Conservation (phyloP, 1,284 basidiomycete species). For the Cryptococcus wingfieldii region DNA sequence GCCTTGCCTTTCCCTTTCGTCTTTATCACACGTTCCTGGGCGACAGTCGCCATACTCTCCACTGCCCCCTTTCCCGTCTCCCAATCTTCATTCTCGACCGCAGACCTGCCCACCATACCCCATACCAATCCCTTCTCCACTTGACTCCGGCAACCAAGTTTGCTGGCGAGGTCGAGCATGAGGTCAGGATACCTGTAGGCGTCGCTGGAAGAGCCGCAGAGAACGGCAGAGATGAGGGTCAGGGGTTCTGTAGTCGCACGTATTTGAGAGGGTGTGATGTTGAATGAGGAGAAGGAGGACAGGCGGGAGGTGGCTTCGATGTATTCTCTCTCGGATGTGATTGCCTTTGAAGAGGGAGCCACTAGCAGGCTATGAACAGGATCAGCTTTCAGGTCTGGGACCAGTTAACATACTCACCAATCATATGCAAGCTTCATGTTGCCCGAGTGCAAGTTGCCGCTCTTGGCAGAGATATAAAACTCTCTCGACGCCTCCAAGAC, state of each 20-base stretch:
- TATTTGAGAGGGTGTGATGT: slow-evolving; percentile 83
- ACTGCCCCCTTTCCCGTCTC: slow-evolving; percentile 64
- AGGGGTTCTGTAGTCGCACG: slow-evolving; percentile 80
- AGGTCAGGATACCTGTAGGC: slow-evolving; percentile 86
- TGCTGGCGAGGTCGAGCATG: slow-evolving; percentile 78
- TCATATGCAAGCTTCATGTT: slow-evolving; percentile 95
- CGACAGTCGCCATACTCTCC: slow-evolving; percentile 65
- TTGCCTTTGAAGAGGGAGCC: slow-evolving; percentile 59
- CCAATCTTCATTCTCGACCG: slow-evolving; percentile 74
- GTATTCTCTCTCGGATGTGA: slow-evolving; percentile 74
- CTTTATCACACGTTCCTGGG: slow-evolving; percentile 32
- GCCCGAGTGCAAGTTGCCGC: slow-evolving; percentile 82
- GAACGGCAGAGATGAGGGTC: slow-evolving; percentile 67
- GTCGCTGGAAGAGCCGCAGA: slow-evolving; percentile 67
- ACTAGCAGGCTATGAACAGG: slow-evolving; percentile 62
- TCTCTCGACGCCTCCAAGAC: slow-evolving; percentile 76
- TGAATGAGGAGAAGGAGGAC: slow-evolving; percentile 70
- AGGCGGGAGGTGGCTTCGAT: slow-evolving; percentile 74
- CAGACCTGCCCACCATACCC: slow-evolving; percentile 81
- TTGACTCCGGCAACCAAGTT: slow-evolving; percentile 73
- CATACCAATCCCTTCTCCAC: slow-evolving; percentile 73
- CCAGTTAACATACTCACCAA: slow-evolving; percentile 59
- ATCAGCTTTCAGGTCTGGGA: not conserved
- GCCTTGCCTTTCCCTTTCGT: not conserved
- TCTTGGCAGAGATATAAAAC: slow-evolving; percentile 87